These are phyloP conservation scores for Cordia subcordata DNA, from an alignment of 257 asterid species.

Conservation along the genomic window DNA sequence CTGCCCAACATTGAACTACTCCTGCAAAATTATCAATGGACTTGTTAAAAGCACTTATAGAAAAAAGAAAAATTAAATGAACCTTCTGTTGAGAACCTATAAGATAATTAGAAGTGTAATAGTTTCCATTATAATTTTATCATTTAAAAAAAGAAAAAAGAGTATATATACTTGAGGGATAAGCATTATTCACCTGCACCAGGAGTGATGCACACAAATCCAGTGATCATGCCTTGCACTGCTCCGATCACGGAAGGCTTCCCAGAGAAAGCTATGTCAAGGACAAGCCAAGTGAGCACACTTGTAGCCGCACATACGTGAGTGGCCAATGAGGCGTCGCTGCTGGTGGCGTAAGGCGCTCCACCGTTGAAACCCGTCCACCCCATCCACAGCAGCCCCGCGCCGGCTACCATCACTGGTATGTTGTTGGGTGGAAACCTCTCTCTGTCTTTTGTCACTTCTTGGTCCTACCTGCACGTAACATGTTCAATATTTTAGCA, in stretches of 20 bases:
- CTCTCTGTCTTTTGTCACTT: constrained; percentile 30
- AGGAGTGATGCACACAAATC: constrained; percentile 55
- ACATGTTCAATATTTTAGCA: no score
- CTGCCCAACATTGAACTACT: constrained; percentile 38
- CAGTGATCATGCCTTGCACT: constrained; percentile 47
- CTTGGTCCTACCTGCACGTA: constrained; percentile 51
- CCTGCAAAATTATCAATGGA: no score
- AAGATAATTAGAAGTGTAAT: no score
- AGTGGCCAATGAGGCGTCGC: constrained; percentile 42
- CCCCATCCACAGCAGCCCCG: constrained; percentile 58
- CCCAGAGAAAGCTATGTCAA: constrained; percentile 34
- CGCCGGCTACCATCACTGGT: constrained; percentile 48
- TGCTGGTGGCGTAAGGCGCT: constrained; percentile 45
- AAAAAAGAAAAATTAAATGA: no score
- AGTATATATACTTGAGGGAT: background rate
- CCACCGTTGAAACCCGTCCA: constrained; percentile 73
- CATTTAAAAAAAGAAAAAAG: no score
- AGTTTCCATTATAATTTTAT: no score
- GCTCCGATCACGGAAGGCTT: constrained; percentile 52
- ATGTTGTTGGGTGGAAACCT: constrained; percentile 41
- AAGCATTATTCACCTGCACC: constrained; percentile 39
- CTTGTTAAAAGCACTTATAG: no score
- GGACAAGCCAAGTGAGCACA: constrained; percentile 46
- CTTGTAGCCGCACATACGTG: constrained; percentile 56
- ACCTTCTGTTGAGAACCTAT: no score